phyloP scores from a whole-genome alignment of 2,329 filamentous ascomycete species.

The Bipolaris sorokiniana region DNA sequence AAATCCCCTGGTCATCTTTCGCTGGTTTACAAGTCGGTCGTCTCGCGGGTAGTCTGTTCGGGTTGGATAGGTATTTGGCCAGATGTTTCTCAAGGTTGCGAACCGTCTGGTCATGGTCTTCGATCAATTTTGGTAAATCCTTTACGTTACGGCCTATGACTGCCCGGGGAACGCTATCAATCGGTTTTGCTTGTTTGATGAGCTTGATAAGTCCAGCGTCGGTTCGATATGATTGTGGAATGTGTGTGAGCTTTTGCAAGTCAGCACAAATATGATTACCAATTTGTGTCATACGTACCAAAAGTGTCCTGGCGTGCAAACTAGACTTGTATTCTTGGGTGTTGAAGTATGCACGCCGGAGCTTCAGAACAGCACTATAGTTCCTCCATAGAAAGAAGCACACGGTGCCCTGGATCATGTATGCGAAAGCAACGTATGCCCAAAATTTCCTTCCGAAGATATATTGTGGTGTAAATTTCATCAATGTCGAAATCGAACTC shows the following conservation, averaged over 20 bases:
- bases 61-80: conserved; percentile 83
- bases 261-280: background rate
- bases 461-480: conserved; percentile 65
- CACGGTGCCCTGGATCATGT: conserved; percentile 73
- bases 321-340: conserved; percentile 86
- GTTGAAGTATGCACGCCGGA: conserved; percentile 81
- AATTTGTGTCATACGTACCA: conserved; percentile 48
- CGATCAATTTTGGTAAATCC: conserved; percentile 81
- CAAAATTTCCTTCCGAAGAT: conserved; percentile 60
- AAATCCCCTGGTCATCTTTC: conserved; percentile 71
- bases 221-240: conserved; percentile 73
- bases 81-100: conserved; percentile 80
- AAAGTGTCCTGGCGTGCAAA: conserved; percentile 72
- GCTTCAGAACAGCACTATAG: conserved; percentile 71
- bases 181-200: conserved; percentile 77
- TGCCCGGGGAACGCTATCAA: conserved; percentile 75
- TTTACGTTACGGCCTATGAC: conserved; percentile 91
- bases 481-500: conserved; percentile 40
- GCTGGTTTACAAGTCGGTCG: conserved; percentile 80
- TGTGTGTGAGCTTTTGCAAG: conserved; percentile 71
- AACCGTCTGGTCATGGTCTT: conserved; percentile 80
- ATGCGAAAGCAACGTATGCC: conserved; percentile 64
- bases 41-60: conserved; percentile 74
- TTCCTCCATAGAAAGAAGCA: conserved; percentile 88
- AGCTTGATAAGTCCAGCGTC: conserved; percentile 90